Evolutionary conservation across 108 stramenopile species (phyloP).

Genomic region (Nitzschia palea): DNA sequence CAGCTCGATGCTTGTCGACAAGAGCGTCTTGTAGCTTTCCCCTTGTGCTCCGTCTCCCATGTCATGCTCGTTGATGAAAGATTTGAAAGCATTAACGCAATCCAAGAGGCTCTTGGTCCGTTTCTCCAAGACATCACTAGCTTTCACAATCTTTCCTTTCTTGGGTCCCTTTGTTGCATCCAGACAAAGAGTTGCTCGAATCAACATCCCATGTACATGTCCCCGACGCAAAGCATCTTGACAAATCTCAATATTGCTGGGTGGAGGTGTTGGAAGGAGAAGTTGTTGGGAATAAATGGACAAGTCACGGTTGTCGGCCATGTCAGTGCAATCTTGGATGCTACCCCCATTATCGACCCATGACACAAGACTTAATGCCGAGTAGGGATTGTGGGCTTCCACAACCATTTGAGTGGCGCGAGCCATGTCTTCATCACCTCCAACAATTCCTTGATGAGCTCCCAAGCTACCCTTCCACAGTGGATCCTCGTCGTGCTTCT

Average conservation of each 20-base stretch:
- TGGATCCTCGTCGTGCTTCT: constrained; percentile 30
- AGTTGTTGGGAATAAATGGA: constrained; percentile 48
- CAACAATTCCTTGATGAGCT: constrained; percentile 62
- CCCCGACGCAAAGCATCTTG: constrained; percentile 49
- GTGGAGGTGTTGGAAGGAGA: constrained; percentile 22
- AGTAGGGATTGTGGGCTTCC: constrained; percentile 55
- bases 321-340: constrained; percentile 13
- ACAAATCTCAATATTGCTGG: constrained; percentile 32
- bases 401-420: constrained; percentile 57
- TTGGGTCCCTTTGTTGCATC: constrained; percentile 68
- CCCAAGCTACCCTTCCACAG: constrained; percentile 39
- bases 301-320: constrained; percentile 73
- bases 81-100: constrained; percentile 21
- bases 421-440: constrained; percentile 53
- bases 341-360: constrained; percentile 5
- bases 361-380: constrained; percentile 51
- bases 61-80: constrained; percentile 13
- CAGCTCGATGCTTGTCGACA: constrained; percentile 33
- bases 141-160: constrained; percentile 73
- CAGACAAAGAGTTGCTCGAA: constrained; percentile 58
- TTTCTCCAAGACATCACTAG: constrained; percentile 42
- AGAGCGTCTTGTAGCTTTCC: constrained; percentile 20
- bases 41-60: not conserved
- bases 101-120: constrained; percentile 53
- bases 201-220: constrained; percentile 63